Evolutionary conservation across 2,329 filamentous ascomycete genomes (phyloP), one percentile per base, ranked within the genome.

Genomic region (Neonectria neomacrospora): DNA sequence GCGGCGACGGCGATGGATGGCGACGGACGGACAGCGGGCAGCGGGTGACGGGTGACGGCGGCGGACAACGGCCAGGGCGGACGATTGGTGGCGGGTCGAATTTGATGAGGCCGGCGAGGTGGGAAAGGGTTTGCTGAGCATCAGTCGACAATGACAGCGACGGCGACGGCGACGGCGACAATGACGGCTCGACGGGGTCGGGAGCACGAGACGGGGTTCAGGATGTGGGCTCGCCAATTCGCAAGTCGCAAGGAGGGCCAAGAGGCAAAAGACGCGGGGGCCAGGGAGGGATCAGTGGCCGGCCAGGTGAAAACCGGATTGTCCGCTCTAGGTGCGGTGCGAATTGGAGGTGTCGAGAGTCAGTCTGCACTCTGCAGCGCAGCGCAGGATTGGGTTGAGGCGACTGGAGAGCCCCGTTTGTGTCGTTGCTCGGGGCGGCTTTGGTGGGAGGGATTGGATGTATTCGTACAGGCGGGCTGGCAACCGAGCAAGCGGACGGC

Each of bases 151-250:
- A 68, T 30, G 50, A 56, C 54, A 28, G 48, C 39, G 39, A 54
- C 39, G 14, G 16, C n/a, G 39, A 54, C 39, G 14, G 16, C n/a
- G 28, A 51, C 47, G 9, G 26, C n/a, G 47, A 32, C 26, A 26
- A 28, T 3, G 37, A 39, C 16, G 37, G n/a, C 16, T 8, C 8
- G 53, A 55, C 53, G 39, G 58, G 58, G 58, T 52, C 45, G 39
- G 51, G 52, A 41, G 32, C 22, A 18, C 14, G 30, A 51, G 30
- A 37, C 32, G 48, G 67, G 65, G 67, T 67, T 68, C 65, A 61
- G 58, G 51, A 64, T 70, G 70, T 70, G 70, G 70, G 70, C 70
- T 72, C 70, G 34, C 70, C 68, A 72, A 72, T 72, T 72, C 70
- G 69, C 60, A 63, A 50, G 32, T 72, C 70, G 69, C 59, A 62